Percentiles rank a stretch among this genome's conserved stretches.
These are phyloP conservation scores for Sesbania bispinosa DNA, from an alignment of 306 rosid species.

Conservation along the genomic window DNA sequence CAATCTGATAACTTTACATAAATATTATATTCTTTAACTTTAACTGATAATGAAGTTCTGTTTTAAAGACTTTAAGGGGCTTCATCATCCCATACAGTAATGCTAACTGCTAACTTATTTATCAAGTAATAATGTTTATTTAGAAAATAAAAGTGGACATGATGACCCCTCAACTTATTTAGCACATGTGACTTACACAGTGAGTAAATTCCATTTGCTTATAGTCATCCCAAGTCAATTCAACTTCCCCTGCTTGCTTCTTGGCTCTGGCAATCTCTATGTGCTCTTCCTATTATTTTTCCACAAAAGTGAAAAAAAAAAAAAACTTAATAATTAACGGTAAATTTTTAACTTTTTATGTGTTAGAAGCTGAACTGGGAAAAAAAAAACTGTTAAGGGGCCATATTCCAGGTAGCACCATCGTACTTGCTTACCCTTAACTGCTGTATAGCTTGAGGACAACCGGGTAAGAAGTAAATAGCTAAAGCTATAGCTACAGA, in stretches of 20 bases:
- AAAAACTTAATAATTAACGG: not conserved
- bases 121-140: not conserved
- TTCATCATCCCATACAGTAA: not conserved
- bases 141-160: not conserved
- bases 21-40: not conserved
- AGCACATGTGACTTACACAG: slow-evolving; percentile 58
- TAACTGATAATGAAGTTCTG: not conserved
- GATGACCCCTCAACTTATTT: not conserved
- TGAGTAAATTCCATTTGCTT: slow-evolving; percentile 93
- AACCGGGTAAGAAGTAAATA: slow-evolving; percentile 66
- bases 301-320: not conserved
- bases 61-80: slow-evolving; percentile 3
- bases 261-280: slow-evolving; percentile 62
- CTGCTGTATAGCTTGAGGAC: slow-evolving; percentile 64
- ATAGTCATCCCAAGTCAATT: slow-evolving; percentile 90
- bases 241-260: slow-evolving; percentile 61
- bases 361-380: not conserved
- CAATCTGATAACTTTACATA: not conserved
- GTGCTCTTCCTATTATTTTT: slow-evolving; percentile 71
- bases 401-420: not conserved
- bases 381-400: not conserved
- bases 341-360: not conserved
- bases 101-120: not conserved
- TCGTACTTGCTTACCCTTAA: slow-evolving; percentile 48
- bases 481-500: slow-evolving; percentile 89